Percentiles rank a stretch among this genome's conserved stretches.
Conservation (phyloP, 1,139 yeast genomes). For the Suhomyces terraborum region DNA sequence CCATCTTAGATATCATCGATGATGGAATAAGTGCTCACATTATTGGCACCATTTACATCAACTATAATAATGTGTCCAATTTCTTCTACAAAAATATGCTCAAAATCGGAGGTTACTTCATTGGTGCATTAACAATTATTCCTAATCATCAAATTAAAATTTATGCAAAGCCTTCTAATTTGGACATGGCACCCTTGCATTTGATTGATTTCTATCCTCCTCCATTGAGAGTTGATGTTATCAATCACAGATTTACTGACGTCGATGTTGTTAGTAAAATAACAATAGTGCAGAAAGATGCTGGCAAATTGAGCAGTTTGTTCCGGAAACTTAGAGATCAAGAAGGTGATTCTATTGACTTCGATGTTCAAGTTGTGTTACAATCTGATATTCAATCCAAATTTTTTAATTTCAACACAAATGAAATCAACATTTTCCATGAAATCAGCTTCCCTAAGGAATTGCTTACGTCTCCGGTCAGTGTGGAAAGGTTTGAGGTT, state of each 20-base stretch:
- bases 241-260: conserved; percentile 25
- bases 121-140: conserved; percentile 28
- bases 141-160: conserved; percentile 28
- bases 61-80: conserved; percentile 28
- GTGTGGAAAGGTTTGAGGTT: conserved; percentile 14
- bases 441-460: conserved; percentile 18
- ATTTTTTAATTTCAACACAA: conserved; percentile 19
- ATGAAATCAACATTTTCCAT: conserved; percentile 23
- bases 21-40: conserved; percentile 29
- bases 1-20: conserved; percentile 26
- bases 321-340: conserved; percentile 14
- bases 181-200: conserved; percentile 23
- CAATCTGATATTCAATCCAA: conserved; percentile 21
- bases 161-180: conserved; percentile 23
- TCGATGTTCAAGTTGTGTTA: conserved; percentile 26
- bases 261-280: conserved; percentile 31
- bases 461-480: conserved; percentile 19
- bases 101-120: conserved; percentile 22
- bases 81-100: conserved; percentile 24
- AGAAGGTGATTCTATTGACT: conserved; percentile 15
- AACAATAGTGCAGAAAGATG: conserved; percentile 22
- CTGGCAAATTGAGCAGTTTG: conserved; percentile 23
- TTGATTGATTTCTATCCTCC: conserved; percentile 31
- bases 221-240: conserved; percentile 25
- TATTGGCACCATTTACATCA: conserved; percentile 26